Conservation (phyloP, 306 rosid genomes). For the Ormosia semicastrata region DNA sequence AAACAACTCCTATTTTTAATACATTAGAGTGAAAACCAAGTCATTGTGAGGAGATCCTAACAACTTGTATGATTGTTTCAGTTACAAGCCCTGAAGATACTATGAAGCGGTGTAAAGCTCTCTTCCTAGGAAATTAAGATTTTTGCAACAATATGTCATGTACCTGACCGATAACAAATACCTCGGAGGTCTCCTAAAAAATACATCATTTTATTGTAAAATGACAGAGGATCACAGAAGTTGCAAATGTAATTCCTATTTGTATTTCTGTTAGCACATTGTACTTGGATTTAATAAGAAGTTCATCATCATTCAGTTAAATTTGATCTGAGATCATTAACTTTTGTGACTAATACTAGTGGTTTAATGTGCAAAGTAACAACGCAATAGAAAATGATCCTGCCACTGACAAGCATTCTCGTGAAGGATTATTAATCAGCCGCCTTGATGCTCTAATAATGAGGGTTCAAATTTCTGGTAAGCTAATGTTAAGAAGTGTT, state of each 20-base stretch:
- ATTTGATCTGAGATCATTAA: neutral
- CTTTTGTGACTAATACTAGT: too few relatives aligned
- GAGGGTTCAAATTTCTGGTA: neutral
- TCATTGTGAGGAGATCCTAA: neutral
- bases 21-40: neutral
- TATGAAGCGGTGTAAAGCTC: slow-evolving; percentile 51
- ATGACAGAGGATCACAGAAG: neutral
- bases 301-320: neutral
- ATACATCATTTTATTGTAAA: neutral
- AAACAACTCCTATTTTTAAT: neutral
- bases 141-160: neutral
- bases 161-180: too few relatives aligned
- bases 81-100: slow-evolving; percentile 73
- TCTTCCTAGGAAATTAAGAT: slow-evolving; percentile 40
- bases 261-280: neutral
- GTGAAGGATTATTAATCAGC: neutral
- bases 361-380: neutral
- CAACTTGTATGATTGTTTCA: slow-evolving; percentile 8
- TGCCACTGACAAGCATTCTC: too few relatives aligned
- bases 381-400: too few relatives aligned
- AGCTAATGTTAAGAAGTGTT: neutral
- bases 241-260: neutral
- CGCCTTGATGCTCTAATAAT: neutral
- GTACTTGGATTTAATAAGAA: neutral
- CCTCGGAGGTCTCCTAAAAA: neutral